phyloP scores from a whole-genome alignment of 2,329 filamentous ascomycete species.

The Dactylellina leptospora region DNA sequence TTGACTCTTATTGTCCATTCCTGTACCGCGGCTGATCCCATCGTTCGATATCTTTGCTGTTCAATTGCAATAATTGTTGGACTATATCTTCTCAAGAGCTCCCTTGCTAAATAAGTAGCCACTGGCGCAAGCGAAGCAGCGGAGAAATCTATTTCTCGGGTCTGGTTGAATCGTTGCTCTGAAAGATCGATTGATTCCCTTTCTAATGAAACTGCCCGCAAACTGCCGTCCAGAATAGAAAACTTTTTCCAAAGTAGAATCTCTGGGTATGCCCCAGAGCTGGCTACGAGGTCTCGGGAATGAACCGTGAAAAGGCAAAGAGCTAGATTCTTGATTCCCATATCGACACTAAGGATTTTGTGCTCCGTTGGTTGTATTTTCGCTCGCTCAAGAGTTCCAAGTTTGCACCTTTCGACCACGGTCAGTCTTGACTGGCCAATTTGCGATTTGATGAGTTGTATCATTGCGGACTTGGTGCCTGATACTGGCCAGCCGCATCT shows the following conservation, averaged over 20 bases:
- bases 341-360: slow-evolving; percentile 79
- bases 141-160: slow-evolving; percentile 57
- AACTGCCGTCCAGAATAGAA: slow-evolving; percentile 17
- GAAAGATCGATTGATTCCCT: background rate
- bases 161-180: slow-evolving; percentile 10
- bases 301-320: slow-evolving; percentile 69
- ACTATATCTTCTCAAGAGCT: slow-evolving; percentile 59
- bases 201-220: background rate
- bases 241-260: slow-evolving; percentile 57
- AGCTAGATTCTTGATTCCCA: slow-evolving; percentile 83
- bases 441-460: slow-evolving; percentile 14
- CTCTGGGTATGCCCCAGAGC: slow-evolving; percentile 22
- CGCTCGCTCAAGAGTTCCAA: slow-evolving; percentile 7
- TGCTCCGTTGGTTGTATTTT: slow-evolving; percentile 21
- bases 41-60: slow-evolving; percentile 70
- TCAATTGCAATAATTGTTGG: slow-evolving; percentile 77
- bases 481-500: slow-evolving; percentile 47
- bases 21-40: slow-evolving; percentile 71
- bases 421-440: slow-evolving; percentile 8
- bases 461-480: slow-evolving; percentile 33
- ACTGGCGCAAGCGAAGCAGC: slow-evolving; percentile 56
- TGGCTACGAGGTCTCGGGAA: background rate
- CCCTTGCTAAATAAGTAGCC: slow-evolving; percentile 28
- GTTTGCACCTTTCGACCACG: slow-evolving; percentile 5
- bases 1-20: slow-evolving; percentile 88